Base-by-base conservation (phyloP, 805 yeast species). In the Naumovozyma baii region DNA sequence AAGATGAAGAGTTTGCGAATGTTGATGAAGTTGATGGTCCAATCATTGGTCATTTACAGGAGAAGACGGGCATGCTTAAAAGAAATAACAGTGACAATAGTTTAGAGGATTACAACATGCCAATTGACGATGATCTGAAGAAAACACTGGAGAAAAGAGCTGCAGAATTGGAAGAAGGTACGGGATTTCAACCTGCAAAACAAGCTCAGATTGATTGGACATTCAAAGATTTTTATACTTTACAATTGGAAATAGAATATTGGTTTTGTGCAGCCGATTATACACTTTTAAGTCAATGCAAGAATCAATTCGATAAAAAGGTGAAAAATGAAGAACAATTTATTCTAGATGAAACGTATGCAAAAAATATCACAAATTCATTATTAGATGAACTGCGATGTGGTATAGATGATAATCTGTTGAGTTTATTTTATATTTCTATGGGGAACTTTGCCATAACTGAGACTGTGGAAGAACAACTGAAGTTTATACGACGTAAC, bases 191-290 rank as follows among this genome's bases (percentile, higher is more conserved):
- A 12, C 52, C 59, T 1, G 41, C 58, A 1, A 53, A 66, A 13
- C 61, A 57, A 39, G 75, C 78, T 0, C 64, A 63, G 19, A 52
- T 77, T 4, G 58, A 66, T 4, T 78, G 72, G 59, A 51, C 59
- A 3, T 66, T 63, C 41, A 35, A 53, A 3, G 75, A 72, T 37
- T 49, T 52, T 1, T 59, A 63, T 10, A 41, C 52, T 1, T 52
- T 73, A 14, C 42, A 44, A 12, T 54, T 55, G 1, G 82, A 77
- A 45, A 37, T 73, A 13, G 62, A 66, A 8, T 68, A 69, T 29
- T 73, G 78, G 78, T 73, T 70, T 45, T 50, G 63, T 2, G 31
- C 51, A 1, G 46, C 56, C 3, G 70, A 66, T 39, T 57, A 48
- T 34, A 29, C 31, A 3, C 36, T 42, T 16, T 41, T 59, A 3